These are phyloP conservation scores for Septoria petroselini DNA, from an alignment of 2,329 filamentous ascomycete species.

Conservation along the genomic window DNA sequence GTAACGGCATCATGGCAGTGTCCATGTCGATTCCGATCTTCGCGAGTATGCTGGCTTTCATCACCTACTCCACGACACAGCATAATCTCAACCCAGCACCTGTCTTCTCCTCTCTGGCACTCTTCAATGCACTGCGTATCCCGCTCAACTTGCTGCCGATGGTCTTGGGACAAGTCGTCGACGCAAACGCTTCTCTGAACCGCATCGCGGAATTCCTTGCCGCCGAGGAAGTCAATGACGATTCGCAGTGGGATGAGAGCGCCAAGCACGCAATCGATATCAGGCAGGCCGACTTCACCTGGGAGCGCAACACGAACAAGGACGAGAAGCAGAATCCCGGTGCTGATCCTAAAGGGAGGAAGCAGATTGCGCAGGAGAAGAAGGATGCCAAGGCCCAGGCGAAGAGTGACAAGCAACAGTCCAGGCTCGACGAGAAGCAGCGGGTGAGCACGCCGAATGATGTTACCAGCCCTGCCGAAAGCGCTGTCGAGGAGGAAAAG, in stretches of 20 bases:
- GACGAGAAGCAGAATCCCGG: slow-evolving; percentile 39
- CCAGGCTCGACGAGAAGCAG: slow-evolving; percentile 37
- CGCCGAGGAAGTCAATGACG: slow-evolving; percentile 78
- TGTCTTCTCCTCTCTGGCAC: slow-evolving; percentile 86
- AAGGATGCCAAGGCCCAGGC: slow-evolving; percentile 44
- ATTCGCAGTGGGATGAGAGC: slow-evolving; percentile 56
- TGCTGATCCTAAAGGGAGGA: slow-evolving; percentile 34
- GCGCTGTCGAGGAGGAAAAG: slow-evolving; percentile 54
- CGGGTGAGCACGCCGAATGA: slow-evolving; percentile 20
- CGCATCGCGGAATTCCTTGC: slow-evolving; percentile 86
- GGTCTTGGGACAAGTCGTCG: slow-evolving; percentile 83
- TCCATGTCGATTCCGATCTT: slow-evolving; percentile 88
- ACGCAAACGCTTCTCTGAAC: slow-evolving; percentile 79
- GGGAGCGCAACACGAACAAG: slow-evolving; percentile 65
- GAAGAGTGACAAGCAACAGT: slow-evolving; percentile 38
- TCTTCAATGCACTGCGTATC: slow-evolving; percentile 89
- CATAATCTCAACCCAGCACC: slow-evolving; percentile 68
- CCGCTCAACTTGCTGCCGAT: slow-evolving; percentile 86
- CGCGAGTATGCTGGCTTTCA: slow-evolving; percentile 91
- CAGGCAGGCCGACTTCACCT: slow-evolving; percentile 74
- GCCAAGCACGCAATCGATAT: slow-evolving; percentile 63
- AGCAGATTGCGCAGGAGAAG: slow-evolving; percentile 45
- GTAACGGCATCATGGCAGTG: slow-evolving; percentile 80
- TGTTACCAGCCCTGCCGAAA: slow-evolving; percentile 23
- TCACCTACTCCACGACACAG: slow-evolving; percentile 66